Percentiles rank a stretch among this genome's conserved stretches.
phyloP scores from a whole-genome alignment of 768 basidiomycete genomes.

The Amanita muscaria region DNA sequence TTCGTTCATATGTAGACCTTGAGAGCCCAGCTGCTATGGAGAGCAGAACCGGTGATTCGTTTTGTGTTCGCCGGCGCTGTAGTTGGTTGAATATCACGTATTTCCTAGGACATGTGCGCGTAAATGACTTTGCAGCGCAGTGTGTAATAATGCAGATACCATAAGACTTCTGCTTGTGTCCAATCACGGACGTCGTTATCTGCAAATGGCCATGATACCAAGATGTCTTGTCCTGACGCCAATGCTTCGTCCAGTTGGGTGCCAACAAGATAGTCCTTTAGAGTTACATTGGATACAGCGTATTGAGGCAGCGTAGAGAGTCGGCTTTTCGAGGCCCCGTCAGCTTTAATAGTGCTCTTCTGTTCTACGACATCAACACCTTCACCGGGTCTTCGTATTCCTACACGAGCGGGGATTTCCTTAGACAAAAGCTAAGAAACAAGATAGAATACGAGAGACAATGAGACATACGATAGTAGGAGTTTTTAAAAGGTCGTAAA shows the following conservation, averaged over 20 bases:
- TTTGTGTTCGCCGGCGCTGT: constrained; percentile 71
- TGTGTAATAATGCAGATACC: constrained; percentile 40
- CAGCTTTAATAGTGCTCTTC: background rate
- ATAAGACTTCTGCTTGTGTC: constrained; percentile 82
- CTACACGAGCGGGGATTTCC: constrained; percentile 79
- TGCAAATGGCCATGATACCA: constrained; percentile 77
- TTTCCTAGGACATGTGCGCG: constrained; percentile 53
- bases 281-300: constrained; percentile 35
- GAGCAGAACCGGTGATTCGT: constrained; percentile 80
- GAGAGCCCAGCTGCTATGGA: constrained; percentile 60
- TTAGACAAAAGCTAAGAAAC: constrained; percentile 21
- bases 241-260: constrained; percentile 73
- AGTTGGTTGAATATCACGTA: constrained; percentile 69
- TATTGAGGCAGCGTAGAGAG: constrained; percentile 39
- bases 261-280: constrained; percentile 80
- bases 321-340: constrained; percentile 33
- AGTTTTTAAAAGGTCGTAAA: constrained; percentile 68
- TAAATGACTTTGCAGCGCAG: background rate
- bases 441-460: background rate
- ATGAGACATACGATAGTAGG: constrained; percentile 65
- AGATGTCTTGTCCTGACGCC: constrained; percentile 61
- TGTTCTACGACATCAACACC: no score
- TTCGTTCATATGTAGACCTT: constrained; percentile 56
- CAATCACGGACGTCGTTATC: constrained; percentile 68
- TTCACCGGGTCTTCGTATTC: constrained; percentile 44